Base-by-base conservation (phyloP, 768 basidiomycete species). In the Flagelloscypha sp. region DNA sequence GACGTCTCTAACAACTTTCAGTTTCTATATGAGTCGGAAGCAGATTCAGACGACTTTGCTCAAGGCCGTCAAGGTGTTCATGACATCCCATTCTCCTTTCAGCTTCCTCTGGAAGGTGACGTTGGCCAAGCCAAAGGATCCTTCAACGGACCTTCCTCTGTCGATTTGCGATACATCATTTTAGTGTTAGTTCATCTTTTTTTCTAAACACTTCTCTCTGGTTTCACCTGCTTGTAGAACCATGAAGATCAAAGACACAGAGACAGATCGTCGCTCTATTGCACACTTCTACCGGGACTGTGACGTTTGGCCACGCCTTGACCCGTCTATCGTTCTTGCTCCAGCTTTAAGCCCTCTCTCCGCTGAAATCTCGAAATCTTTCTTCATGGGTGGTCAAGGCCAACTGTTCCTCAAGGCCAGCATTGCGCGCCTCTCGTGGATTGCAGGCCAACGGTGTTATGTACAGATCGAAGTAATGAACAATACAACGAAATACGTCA, bases 221-320 rank as follows among this genome's bases (percentile, higher is more conserved):
- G 38, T 37, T 33, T 28, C 15, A 37, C 17, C 13, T 38, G 5
- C 36, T 31, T 28, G 5, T 41, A 84, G 84, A 5, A 84, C 83
- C 7, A 58, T 87, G 46, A 83, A 82, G 56, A 70, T 93, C 38
- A 83, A 81, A 54, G 76, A 85, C 35, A 49, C 72, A 2, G 57
- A 65, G 11, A 73, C 73, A 4, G 61, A 64, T 18, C 70, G 69
- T 45, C 68, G 74, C 10, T 86, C 84, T 3, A 80, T 93, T 22
- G 82, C 89, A 3, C 90, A 95, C 57, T 90, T 93, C 55, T 94
- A 92, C 54, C 76, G 90, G 7, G 62, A 77, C 30, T 80, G 87
- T 54, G 75, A 79, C 35, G 63, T 93, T 19, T 88, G 79, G 74
- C 88, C 89, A 1, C 74, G 73, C 30, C 56, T 90, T 13, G 69